These are phyloP conservation scores for Dionaea muscipula DNA, from an alignment of 179 eudicot species.

Conservation along the genomic window DNA sequence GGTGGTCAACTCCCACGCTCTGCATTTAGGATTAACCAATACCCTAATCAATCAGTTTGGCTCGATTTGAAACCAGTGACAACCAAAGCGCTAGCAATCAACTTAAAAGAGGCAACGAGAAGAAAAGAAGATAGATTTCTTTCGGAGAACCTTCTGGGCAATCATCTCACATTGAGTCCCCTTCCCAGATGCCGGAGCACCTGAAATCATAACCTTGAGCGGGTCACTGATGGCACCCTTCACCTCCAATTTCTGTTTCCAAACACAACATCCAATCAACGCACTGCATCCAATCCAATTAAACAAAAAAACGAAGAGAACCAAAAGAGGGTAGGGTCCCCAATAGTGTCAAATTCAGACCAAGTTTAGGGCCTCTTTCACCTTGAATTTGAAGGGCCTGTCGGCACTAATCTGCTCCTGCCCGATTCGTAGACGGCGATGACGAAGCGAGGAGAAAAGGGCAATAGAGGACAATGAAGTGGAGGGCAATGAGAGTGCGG, in stretches of 20 bases:
- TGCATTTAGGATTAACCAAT: too few relatives aligned
- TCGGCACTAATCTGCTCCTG: background rate
- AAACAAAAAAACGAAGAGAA: background rate
- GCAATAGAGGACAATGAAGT: constrained; percentile 6
- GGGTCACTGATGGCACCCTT: constrained; percentile 46
- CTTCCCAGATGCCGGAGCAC: constrained; percentile 98
- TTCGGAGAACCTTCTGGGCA: constrained; percentile 74
- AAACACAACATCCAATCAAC: background rate
- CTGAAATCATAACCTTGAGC: constrained; percentile 81
- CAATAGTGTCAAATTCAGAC: background rate
- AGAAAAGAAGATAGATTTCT: too few relatives aligned
- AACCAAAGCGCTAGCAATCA: background rate
- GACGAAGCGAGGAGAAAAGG: constrained; percentile 10
- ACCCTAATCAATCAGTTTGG: background rate
- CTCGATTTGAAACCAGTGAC: background rate
- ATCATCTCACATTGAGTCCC: constrained; percentile 93
- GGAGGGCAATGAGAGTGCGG: constrained; percentile 5
- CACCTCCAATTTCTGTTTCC: constrained; percentile 29
- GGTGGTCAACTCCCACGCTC: too few relatives aligned
- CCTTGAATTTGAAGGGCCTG: constrained; percentile 16
- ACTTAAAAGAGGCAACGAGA: background rate
- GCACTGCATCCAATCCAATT: too few relatives aligned
- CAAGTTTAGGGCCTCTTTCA: background rate
- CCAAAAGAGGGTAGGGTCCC: background rate
- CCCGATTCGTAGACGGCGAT: constrained; percentile 6